Evolutionary conservation across 1,284 basidiomycete genomes (phyloP).

Genomic region (Pseudozyma sp.): DNA sequence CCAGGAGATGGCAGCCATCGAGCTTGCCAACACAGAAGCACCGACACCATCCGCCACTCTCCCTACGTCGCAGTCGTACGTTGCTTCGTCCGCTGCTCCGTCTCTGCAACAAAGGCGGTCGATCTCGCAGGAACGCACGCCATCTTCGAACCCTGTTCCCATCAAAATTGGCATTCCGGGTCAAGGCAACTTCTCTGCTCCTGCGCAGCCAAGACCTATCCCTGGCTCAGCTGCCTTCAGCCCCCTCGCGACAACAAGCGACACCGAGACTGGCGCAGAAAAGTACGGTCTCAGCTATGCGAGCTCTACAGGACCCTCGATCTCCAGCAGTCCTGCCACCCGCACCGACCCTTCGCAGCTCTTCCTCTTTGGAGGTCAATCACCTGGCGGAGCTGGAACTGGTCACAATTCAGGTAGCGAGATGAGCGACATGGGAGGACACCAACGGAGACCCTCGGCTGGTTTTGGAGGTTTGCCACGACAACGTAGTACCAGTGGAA

Average conservation of each 20-base stretch:
- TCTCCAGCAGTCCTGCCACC: constrained; percentile 50
- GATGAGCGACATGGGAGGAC: constrained; percentile 41
- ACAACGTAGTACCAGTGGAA: constrained; percentile 38
- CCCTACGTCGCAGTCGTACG: constrained; percentile 13
- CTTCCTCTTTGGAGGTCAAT: constrained; percentile 40
- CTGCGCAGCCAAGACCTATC: constrained; percentile 56
- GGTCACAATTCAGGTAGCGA: constrained; percentile 47
- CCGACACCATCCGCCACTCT: constrained; percentile 37
- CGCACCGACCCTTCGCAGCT: constrained; percentile 23
- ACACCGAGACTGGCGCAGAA: constrained; percentile 56
- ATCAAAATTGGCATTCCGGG: constrained; percentile 59
- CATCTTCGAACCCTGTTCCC: constrained; percentile 18
- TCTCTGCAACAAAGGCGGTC: constrained; percentile 25
- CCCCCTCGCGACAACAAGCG: constrained; percentile 53
- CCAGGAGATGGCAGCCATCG: constrained; percentile 52
- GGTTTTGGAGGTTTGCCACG: constrained; percentile 40
- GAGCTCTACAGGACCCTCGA: constrained; percentile 51
- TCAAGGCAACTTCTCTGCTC: constrained; percentile 35
- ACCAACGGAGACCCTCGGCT: constrained; percentile 37
- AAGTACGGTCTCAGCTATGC: constrained; percentile 59
- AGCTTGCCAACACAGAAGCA: constrained; percentile 38
- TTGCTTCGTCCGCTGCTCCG: constrained; percentile 1
- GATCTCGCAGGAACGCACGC: constrained; percentile 36
- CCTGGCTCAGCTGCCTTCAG: constrained; percentile 49
- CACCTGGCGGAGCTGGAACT: constrained; percentile 30